phyloP scores from a whole-genome alignment of 805 yeast species.

The Metschnikowia lachancei region DNA sequence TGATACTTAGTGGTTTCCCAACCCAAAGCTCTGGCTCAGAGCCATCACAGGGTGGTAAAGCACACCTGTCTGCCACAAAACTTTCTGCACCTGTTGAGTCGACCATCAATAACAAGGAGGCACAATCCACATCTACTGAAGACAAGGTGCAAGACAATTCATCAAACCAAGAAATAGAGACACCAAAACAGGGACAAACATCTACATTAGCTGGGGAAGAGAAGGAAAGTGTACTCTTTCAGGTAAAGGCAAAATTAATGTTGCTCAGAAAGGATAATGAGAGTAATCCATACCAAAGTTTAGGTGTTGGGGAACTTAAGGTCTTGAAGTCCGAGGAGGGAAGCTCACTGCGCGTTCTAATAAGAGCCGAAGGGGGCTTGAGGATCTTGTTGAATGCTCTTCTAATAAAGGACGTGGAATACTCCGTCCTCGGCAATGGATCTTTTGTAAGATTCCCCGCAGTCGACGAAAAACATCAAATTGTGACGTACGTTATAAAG shows the following conservation, averaged over 20 bases:
- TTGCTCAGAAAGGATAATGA: constrained; percentile 52
- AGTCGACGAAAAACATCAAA: constrained; percentile 43
- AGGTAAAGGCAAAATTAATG: constrained; percentile 71
- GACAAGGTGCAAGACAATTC: background rate
- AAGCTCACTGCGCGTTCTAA: constrained; percentile 63
- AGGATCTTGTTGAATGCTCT: constrained; percentile 70
- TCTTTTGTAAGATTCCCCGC: constrained; percentile 66
- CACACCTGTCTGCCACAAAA: background rate
- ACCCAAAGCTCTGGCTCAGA: background rate
- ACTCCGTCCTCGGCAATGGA: constrained; percentile 62
- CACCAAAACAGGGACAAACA: background rate
- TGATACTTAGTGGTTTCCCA: background rate
- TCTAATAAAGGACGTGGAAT: constrained; percentile 57
- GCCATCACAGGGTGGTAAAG: background rate
- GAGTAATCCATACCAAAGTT: constrained; percentile 49
- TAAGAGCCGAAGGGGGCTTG: constrained; percentile 87
- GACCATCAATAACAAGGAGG: background rate
- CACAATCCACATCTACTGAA: background rate
- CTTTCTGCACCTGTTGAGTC: background rate
- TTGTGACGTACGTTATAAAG: constrained; percentile 67
- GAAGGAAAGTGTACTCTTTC: constrained; percentile 60
- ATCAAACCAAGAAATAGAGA: background rate
- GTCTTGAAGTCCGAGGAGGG: constrained; percentile 61
- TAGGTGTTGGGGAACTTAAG: constrained; percentile 83
- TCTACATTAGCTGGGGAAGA: constrained; percentile 76